Evolutionary conservation across 2,329 filamentous ascomycete species (phyloP).

Genomic region (Colletotrichum limetticola): DNA sequence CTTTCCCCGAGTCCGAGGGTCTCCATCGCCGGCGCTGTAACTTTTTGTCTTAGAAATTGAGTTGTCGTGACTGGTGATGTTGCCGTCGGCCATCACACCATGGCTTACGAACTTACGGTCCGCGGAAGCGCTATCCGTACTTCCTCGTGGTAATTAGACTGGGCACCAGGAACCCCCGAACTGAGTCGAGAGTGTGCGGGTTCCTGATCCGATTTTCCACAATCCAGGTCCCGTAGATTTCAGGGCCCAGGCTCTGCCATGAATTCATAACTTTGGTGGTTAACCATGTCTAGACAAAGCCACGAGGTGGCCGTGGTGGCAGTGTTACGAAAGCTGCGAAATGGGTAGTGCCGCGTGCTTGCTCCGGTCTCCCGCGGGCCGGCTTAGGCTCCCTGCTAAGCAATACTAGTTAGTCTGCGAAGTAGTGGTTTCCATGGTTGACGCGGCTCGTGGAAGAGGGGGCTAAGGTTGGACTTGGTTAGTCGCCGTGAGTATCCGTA

Average conservation of each 20-base stretch:
- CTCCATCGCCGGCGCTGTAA: background rate
- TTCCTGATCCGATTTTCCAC: background rate
- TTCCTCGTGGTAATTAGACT: no score
- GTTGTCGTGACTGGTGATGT: background rate
- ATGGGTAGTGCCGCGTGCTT: no score
- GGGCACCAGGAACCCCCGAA: background rate
- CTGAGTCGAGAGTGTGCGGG: background rate
- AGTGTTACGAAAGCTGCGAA: background rate
- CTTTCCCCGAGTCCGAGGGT: background rate
- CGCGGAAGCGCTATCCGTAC: no score
- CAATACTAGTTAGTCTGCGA: background rate
- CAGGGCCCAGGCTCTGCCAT: background rate
- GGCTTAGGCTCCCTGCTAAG: background rate
- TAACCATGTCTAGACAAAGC: background rate
- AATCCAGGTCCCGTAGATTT: background rate
- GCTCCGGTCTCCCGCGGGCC: background rate
- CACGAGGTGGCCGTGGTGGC: constrained; percentile 8
- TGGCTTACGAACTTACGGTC: background rate
- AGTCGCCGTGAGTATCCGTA: background rate
- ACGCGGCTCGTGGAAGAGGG: background rate
- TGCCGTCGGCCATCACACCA: background rate
- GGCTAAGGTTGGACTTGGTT: background rate
- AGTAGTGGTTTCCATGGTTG: background rate
- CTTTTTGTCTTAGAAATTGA: background rate
- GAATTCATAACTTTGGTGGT: no score